phyloP scores from a whole-genome alignment of 345 rosid species.

The Alliaria petiolata region DNA sequence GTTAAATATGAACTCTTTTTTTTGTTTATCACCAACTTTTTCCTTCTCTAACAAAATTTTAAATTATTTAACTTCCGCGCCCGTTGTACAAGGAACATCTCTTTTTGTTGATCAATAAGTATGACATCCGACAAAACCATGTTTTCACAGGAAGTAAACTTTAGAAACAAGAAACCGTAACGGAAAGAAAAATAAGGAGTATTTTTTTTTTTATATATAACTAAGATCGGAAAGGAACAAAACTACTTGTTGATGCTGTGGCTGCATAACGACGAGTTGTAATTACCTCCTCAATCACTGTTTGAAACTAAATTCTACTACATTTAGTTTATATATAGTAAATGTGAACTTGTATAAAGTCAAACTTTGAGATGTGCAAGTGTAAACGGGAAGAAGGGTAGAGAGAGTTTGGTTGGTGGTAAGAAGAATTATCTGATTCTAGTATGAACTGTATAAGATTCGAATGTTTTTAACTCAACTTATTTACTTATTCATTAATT shows the following conservation, averaged over 20 bases:
- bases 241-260: neutral
- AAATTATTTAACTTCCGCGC: neutral
- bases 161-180: neutral
- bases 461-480: neutral
- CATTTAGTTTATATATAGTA: neutral
- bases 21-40: neutral
- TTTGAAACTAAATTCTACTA: neutral
- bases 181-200: neutral
- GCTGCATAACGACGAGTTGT: neutral
- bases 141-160: neutral
- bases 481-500: neutral
- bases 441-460: slow-evolving; percentile 7
- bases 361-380: neutral
- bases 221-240: neutral
- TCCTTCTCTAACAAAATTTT: neutral
- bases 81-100: neutral
- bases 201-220: neutral
- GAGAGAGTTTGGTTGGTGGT: neutral
- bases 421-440: neutral
- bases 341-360: neutral
- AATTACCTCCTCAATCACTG: neutral
- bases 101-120: neutral
- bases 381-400: neutral
- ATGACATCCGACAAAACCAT: neutral
- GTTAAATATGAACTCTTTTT: neutral